phyloP scores from a whole-genome alignment of 2,329 filamentous ascomycete species.

The Epichloe sylvatica region DNA sequence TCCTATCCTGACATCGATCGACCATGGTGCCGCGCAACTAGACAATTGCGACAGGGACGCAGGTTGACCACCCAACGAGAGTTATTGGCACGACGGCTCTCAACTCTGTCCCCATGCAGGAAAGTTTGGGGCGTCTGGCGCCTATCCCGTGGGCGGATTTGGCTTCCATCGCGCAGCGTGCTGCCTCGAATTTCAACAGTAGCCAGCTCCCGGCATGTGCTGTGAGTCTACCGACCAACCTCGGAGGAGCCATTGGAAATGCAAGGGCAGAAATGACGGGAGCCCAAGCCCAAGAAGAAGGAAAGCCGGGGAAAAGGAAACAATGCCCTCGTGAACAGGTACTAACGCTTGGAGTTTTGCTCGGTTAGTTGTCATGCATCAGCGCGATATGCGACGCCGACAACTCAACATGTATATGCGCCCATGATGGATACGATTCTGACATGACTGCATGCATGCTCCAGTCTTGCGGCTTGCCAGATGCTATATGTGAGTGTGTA shows the following conservation, averaged over 20 bases:
- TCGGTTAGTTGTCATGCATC: conserved; percentile 10
- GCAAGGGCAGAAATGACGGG: too few species aligned
- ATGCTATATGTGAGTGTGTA: conserved; percentile 4
- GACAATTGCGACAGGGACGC: background rate
- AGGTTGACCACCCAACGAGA: background rate
- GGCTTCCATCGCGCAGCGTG: background rate
- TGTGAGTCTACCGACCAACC: background rate
- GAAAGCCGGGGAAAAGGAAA: too few species aligned
- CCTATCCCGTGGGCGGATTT: background rate
- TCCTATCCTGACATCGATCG: background rate
- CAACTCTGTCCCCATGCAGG: background rate
- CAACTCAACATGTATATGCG: conserved; percentile 8
- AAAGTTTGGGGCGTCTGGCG: background rate
- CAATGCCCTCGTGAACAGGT: too few species aligned
- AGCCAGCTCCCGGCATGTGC: background rate
- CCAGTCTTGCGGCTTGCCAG: conserved; percentile 6
- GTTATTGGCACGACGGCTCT: background rate
- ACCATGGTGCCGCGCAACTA: background rate
- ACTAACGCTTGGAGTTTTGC: background rate
- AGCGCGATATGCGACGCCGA: conserved; percentile 4
- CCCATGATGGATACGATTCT: conserved; percentile 5
- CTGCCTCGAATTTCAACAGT: background rate
- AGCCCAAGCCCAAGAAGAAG: too few species aligned
- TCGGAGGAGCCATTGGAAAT: background rate
- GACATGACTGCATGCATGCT: conserved; percentile 13